Base-by-base conservation (phyloP, 2,329 filamentous ascomycete species). In the Botrytis cinerea region DNA sequence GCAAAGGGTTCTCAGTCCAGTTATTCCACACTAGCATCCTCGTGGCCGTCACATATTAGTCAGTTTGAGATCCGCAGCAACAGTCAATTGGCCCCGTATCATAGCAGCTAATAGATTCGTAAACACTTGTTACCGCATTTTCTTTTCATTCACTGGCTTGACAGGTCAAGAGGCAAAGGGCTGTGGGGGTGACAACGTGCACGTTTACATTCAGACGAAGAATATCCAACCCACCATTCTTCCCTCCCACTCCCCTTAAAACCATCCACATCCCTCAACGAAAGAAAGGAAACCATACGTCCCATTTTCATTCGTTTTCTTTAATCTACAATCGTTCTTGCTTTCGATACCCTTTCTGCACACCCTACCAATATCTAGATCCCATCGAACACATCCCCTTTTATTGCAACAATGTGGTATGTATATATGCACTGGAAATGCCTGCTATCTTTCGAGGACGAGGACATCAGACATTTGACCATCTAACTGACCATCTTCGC, bases 361-460 rank as follows among this genome's bases (percentile, higher is more conserved):
- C n/a, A 45, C 20, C 20, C 66, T 16, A 70, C 40, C 64, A 59
- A 69, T 35, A 61, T 51, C 28, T 32, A 48, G 70, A 48, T 38
- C 28, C 57, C 45, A 63, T 45, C 59, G 57, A 54, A 57, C 54
- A 69, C 45, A 51, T 62, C 32, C 38, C 43, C 43, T 14, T 46
- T 32, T 10, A 57, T 28, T 70, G 45, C 73, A 74, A 74, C 73
- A 62, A 80, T 79, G 78, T 80, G 78, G 79, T 79, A 76, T 59
- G 78, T 77, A 38, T 51, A 51, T 43, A 28, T 62, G 5, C 54
- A 25, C 35, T 25, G 67, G 51, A 57, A 18, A 57, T 32, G 10
- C 35, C 10, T 57, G 38, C 48, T 32, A 14, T 32, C 40, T 38
- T 57, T 32, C 48, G 6, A 45, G n/a, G 10, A 14, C 69, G 35